Percentiles rank a stretch among this genome's conserved stretches.
Evolutionary conservation across 306 rosid species (phyloP).

Genomic region (Acacia crassicarpa): DNA sequence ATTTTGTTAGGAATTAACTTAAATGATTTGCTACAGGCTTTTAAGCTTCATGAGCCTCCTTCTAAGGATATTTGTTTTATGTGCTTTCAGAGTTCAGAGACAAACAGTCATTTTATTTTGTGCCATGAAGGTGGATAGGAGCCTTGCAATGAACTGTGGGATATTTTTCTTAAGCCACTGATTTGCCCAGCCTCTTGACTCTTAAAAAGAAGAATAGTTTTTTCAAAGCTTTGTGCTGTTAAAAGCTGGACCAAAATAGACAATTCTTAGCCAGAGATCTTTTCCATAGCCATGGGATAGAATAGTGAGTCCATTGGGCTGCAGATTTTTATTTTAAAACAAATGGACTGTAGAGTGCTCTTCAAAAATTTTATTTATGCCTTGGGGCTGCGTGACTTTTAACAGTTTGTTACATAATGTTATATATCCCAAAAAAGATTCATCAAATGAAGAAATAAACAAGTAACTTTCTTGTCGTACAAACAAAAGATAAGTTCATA

Average conservation of each 20-base stretch:
- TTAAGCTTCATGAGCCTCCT: background rate
- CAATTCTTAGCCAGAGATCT: background rate
- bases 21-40: background rate
- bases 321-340: background rate
- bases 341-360: background rate
- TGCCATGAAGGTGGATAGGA: background rate
- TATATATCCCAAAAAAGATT: constrained; percentile 5
- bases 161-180: background rate
- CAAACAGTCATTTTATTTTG: constrained; percentile 5
- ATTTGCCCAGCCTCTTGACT: background rate
- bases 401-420: constrained; percentile 4
- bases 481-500: constrained; percentile 38
- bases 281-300: background rate
- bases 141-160: background rate
- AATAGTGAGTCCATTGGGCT: background rate
- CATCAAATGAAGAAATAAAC: constrained; percentile 22
- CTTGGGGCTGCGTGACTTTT: constrained; percentile 4
- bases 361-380: background rate
- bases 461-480: constrained; percentile 6
- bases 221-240: background rate
- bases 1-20: background rate
- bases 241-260: background rate
- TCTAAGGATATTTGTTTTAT: background rate
- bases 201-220: background rate
- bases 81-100: constrained; percentile 14